Evolutionary conservation across 257 asterid genomes (phyloP).

Genomic region (Solanum appendiculatum): DNA sequence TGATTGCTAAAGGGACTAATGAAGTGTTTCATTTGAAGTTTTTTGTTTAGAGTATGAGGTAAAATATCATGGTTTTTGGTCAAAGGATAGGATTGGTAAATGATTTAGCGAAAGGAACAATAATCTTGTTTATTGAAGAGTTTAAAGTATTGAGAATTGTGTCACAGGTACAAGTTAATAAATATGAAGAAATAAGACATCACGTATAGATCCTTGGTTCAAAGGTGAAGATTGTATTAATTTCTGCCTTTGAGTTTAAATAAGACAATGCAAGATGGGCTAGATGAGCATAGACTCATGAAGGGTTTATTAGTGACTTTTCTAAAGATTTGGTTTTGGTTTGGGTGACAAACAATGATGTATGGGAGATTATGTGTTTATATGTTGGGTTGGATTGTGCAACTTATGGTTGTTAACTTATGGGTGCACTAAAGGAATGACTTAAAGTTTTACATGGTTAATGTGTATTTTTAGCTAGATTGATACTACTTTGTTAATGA

Average conservation of each 20-base stretch:
- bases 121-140: background rate
- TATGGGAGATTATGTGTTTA: background rate
- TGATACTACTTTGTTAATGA: too few relatives aligned
- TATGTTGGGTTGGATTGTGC: background rate
- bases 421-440: background rate
- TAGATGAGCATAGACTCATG: background rate
- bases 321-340: background rate
- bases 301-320: background rate
- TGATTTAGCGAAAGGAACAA: background rate
- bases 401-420: background rate
- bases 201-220: background rate
- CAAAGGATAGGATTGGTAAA: background rate
- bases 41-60: background rate
- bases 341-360: background rate
- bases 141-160: background rate
- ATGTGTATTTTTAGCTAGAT: background rate
- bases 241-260: too few relatives aligned
- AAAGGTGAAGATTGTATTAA: too few relatives aligned
- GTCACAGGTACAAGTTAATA: background rate
- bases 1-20: background rate
- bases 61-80: background rate
- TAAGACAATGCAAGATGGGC: too few relatives aligned
- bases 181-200: background rate
- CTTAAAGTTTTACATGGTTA: background rate
- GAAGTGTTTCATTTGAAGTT: background rate